Evolutionary conservation across 106 monocot species (phyloP), one percentile per base, ranked within the genome.

Genomic region (Dioscorea alata): DNA sequence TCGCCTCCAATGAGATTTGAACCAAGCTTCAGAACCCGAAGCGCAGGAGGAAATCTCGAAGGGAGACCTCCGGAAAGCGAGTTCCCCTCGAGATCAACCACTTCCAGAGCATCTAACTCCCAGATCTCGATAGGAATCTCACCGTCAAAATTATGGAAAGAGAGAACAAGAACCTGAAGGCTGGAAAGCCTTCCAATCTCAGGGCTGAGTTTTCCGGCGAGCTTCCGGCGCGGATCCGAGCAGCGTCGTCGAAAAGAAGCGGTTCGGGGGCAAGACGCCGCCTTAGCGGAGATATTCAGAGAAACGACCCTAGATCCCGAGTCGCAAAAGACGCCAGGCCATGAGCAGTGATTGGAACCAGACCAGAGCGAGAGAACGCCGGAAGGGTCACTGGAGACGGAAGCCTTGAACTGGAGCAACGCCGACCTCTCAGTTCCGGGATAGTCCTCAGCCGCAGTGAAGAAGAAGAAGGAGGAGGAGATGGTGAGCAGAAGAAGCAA

Each of bases 241-340:
- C 76, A 77, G 25, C 54, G 21, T 59, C 49, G 50, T 15, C 53
- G 63, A n/a, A 66, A 67, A 25, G 67, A 61, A 23, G 73, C 68
- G 61, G 70, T 74, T 28, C 42, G 70, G 18, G 73, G 68, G 73
- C 69, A 72, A 12, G 61, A 42, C 17, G 49, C 14, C 35, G 57
- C 42, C 8, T 34, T 21, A 1, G 72, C 78, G 31, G 82, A 74
- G 69, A 82, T 48, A 66, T 75, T 76, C 72, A 85, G 59, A 4
- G 75, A 22, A 22, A 77, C 64, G 13, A 85, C 85, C 49, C 80
- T 61, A 19, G 71, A 76, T 18, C 28, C 1, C 23, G 50, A 42
- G 66, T 73, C 82, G 75, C 89, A 89, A 28, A 69, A 23, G 68
- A 89, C 79, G 20, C 85, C 76, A 8, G 69, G 61, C 85, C 85